Conservation (phyloP, 352 stramenopile genomes). For the Phytophthora pini region DNA sequence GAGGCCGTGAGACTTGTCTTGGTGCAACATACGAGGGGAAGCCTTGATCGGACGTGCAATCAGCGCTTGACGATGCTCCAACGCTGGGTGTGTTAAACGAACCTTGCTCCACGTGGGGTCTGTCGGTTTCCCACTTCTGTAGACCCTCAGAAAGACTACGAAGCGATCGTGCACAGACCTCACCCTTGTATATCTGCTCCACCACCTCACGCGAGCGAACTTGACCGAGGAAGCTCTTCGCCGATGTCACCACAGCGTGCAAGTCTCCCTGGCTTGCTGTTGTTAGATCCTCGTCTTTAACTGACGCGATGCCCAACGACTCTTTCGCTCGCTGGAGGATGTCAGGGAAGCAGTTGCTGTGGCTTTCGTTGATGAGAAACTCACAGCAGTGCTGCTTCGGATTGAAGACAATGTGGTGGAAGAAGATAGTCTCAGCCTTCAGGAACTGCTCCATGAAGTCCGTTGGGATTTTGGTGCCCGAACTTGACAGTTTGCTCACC, state of each 20-base stretch:
- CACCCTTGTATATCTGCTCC: slow-evolving; percentile 56
- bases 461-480: slow-evolving; percentile 50
- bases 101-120: not conserved
- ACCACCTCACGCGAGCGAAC: slow-evolving; percentile 44
- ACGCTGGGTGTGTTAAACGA: not conserved
- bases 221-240: slow-evolving; percentile 52
- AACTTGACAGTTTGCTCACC: slow-evolving; percentile 63
- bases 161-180: slow-evolving; percentile 48
- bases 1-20: slow-evolving; percentile 11
- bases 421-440: slow-evolving; percentile 79
- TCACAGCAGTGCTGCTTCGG: slow-evolving; percentile 45
- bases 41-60: not conserved
- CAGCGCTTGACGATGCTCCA: slow-evolving; percentile 1
- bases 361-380: slow-evolving; percentile 56
- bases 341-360: slow-evolving; percentile 60
- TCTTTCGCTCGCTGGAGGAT: slow-evolving; percentile 48
- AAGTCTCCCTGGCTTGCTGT: slow-evolving; percentile 35
- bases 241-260: slow-evolving; percentile 33
- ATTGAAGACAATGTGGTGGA: slow-evolving; percentile 83
- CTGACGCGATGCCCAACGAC: slow-evolving; percentile 41
- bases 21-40: slow-evolving; percentile 4
- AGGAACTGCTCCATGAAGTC: slow-evolving; percentile 64
- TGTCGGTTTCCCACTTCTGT: slow-evolving; percentile 9
- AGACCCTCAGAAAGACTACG: slow-evolving; percentile 21
- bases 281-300: slow-evolving; percentile 19